These are phyloP conservation scores for Paradendryphiella salina DNA, from an alignment of 2,329 filamentous ascomycete genomes.

Conservation along the genomic window DNA sequence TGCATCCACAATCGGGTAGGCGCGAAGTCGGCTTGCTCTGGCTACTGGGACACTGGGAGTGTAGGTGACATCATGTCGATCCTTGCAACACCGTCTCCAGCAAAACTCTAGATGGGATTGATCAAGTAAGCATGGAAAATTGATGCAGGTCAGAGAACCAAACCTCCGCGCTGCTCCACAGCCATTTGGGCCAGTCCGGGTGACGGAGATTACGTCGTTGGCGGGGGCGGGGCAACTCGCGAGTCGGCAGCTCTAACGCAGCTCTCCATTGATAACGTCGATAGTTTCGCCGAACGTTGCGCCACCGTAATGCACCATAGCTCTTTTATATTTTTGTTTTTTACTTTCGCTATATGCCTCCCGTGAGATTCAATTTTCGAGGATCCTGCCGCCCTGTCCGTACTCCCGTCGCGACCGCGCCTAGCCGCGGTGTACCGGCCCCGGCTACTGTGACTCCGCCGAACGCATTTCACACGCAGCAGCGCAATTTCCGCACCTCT, in stretches of 20 bases:
- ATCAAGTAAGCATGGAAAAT: background rate
- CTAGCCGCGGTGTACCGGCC: slow-evolving; percentile 1
- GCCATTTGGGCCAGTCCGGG: slow-evolving; percentile 6
- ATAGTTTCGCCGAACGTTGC: slow-evolving; percentile 8
- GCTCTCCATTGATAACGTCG: slow-evolving; percentile 10
- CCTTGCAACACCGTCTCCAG: background rate
- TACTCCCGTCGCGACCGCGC: slow-evolving; percentile 12
- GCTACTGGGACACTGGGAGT: background rate
- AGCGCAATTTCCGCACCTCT: slow-evolving; percentile 32
- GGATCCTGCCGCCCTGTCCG: slow-evolving; percentile 30
- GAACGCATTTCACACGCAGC: slow-evolving; percentile 22
- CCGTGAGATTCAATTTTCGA: slow-evolving; percentile 33
- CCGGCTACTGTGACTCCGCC: slow-evolving; percentile 13
- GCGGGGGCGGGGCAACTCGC: slow-evolving; percentile 15
- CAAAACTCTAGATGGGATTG: background rate
- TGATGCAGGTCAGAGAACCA: slow-evolving; percentile 9
- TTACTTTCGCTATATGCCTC: slow-evolving; percentile 31
- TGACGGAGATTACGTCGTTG: slow-evolving; percentile 19
- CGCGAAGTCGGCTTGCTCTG: too few species aligned
- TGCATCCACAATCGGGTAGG: too few species aligned
- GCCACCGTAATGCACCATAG: background rate
- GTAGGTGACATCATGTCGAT: background rate
- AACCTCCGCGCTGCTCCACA: background rate
- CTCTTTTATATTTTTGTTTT: background rate
- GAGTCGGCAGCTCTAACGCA: slow-evolving; percentile 9